These are phyloP conservation scores for Phylloporus sp. DNA, from an alignment of 768 basidiomycete genomes.

Conservation along the genomic window DNA sequence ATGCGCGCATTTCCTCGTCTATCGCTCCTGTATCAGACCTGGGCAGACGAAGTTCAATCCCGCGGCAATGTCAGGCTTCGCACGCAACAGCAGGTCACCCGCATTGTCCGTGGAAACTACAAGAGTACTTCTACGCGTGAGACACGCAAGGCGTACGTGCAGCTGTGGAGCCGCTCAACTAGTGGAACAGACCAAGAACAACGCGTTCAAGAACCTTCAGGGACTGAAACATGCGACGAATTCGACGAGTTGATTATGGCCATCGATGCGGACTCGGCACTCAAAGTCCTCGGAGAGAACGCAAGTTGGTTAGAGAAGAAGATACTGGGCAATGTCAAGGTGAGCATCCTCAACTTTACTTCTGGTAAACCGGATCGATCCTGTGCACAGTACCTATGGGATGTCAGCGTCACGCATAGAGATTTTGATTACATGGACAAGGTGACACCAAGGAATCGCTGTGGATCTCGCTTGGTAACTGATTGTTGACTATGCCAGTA, in stretches of 20 bases:
- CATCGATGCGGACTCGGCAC: conserved; percentile 6
- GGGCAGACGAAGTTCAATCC: not conserved
- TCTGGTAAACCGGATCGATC: not conserved
- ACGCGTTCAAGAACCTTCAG: not conserved
- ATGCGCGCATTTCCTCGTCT: conserved; percentile 5
- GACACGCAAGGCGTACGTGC: not conserved
- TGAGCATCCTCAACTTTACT: not conserved
- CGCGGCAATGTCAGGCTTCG: not conserved
- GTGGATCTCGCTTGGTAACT: not conserved
- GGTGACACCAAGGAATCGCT: not conserved
- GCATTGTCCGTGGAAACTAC: not conserved
- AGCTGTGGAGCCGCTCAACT: conserved; percentile 1
- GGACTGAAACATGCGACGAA: not conserved
- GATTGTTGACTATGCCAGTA: not conserved
- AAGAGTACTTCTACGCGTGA: not conserved
- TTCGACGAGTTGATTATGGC: conserved; percentile 3
- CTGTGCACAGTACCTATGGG: not conserved
- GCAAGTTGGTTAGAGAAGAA: not conserved
- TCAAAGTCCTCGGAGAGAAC: not conserved
- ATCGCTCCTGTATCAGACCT: conserved; percentile 2
- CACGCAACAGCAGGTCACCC: not conserved
- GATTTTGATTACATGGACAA: not conserved
- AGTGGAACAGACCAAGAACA: not conserved
- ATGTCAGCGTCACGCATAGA: not conserved
- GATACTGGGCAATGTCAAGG: conserved; percentile 1